A percentile compares a stretch with the other conserved stretches of the same genome.
These are phyloP conservation scores for Anacardium occidentale DNA, from an alignment of 345 rosid species.

Conservation along the genomic window DNA sequence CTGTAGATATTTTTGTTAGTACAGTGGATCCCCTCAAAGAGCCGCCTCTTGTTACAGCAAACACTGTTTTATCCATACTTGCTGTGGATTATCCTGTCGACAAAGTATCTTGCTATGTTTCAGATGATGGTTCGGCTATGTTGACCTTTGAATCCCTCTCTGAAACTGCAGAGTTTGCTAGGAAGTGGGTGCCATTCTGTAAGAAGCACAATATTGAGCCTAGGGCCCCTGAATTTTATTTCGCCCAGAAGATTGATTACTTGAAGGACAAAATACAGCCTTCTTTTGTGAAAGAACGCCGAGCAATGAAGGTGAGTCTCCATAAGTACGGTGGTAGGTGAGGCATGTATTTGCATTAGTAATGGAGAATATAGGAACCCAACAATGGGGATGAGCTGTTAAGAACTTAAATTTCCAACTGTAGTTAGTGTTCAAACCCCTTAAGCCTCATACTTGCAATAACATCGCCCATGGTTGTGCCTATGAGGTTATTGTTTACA, in stretches of 20 bases:
- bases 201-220: slow-evolving; percentile 98
- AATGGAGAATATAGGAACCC: neutral
- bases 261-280: slow-evolving; percentile 97
- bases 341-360: neutral
- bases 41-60: slow-evolving; percentile 95
- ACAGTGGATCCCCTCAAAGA: slow-evolving; percentile 99
- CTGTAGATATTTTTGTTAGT: slow-evolving; percentile 97
- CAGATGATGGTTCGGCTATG: slow-evolving; percentile 99
- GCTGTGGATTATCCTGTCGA: slow-evolving; percentile 98
- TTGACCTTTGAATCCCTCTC: slow-evolving; percentile 96
- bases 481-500: no score
- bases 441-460: no score
- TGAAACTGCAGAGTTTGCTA: slow-evolving; percentile 98
- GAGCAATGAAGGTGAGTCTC: slow-evolving; percentile 87
- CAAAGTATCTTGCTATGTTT: slow-evolving; percentile 98
- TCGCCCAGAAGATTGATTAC: slow-evolving; percentile 97
- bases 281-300: slow-evolving; percentile 96
- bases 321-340: slow-evolving; percentile 11
- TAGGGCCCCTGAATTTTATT: slow-evolving; percentile 97
- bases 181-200: slow-evolving; percentile 99
- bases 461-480: no score
- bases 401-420: no score
- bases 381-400: no score
- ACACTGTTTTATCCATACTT: slow-evolving; percentile 96
- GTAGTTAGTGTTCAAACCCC: no score